These are phyloP conservation scores for Ceratocystis alfenasii DNA, from an alignment of 2,329 filamentous ascomycete genomes.

Conservation along the genomic window DNA sequence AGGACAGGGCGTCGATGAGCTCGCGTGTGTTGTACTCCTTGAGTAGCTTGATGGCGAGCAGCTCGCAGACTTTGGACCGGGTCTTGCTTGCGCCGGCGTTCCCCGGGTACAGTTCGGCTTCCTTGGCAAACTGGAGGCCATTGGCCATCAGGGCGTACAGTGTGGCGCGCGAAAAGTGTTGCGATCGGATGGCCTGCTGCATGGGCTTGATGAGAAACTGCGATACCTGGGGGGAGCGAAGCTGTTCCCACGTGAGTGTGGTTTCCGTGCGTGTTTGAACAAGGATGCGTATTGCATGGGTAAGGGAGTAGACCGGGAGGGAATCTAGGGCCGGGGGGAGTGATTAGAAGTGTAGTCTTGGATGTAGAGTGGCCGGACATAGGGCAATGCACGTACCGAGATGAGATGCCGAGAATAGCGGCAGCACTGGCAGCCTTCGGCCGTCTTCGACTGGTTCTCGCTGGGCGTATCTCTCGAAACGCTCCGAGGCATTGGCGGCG, in stretches of 20 bases:
- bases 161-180: constrained; percentile 76
- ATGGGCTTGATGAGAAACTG: constrained; percentile 94
- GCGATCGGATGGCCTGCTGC: constrained; percentile 71
- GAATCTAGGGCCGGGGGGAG: constrained; percentile 46
- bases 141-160: constrained; percentile 88
- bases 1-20: constrained; percentile 84
- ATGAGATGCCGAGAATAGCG: constrained; percentile 68
- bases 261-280: constrained; percentile 81
- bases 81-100: constrained; percentile 77
- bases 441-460: constrained; percentile 22
- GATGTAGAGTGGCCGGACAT: neutral
- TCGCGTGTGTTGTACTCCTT: constrained; percentile 84
- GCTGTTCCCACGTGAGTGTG: constrained; percentile 84
- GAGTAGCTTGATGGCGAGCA: constrained; percentile 77
- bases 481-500: constrained; percentile 29
- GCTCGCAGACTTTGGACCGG: constrained; percentile 76
- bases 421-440: constrained; percentile 40
- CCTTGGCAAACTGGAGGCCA: constrained; percentile 83
- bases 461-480: constrained; percentile 23
- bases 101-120: constrained; percentile 67
- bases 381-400: constrained; percentile 44
- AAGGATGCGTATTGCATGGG: constrained; percentile 76
- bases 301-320: constrained; percentile 79
- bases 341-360: constrained; percentile 11
- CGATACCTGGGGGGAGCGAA: constrained; percentile 88